phyloP scores from a whole-genome alignment of 805 yeast genomes.

The Nakazawaea holstii region DNA sequence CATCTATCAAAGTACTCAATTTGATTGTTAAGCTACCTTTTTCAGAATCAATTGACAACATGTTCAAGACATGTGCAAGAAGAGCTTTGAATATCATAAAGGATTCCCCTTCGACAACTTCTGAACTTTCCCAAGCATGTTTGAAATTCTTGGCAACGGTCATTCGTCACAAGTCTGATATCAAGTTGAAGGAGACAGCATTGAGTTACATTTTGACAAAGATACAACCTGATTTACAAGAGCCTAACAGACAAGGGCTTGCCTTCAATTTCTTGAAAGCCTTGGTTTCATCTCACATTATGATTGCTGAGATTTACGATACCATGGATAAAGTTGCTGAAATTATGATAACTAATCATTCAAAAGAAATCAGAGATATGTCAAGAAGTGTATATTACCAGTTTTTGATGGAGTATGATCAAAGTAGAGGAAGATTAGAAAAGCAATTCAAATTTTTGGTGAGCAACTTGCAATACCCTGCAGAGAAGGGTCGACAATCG shows the following conservation, averaged over 20 bases:
- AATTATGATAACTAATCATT: constrained; percentile 86
- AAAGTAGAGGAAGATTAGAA: constrained; percentile 78
- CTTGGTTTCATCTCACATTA: constrained; percentile 63
- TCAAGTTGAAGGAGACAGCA: constrained; percentile 64
- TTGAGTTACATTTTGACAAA: constrained; percentile 67
- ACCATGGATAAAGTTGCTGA: constrained; percentile 74
- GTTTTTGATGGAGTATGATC: constrained; percentile 91
- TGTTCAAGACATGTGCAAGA: constrained; percentile 58
- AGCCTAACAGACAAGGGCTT: constrained; percentile 81
- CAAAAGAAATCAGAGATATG: constrained; percentile 75
- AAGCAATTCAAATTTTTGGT: constrained; percentile 79
- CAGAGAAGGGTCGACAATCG: constrained; percentile 82
- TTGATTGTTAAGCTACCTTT: constrained; percentile 59
- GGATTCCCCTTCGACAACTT: constrained; percentile 71
- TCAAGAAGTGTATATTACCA: constrained; percentile 79
- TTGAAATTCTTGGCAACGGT: constrained; percentile 69
- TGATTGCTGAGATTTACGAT: constrained; percentile 87
- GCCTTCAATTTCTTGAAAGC: constrained; percentile 83
- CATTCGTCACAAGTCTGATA: constrained; percentile 61
- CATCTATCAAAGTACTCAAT: constrained; percentile 60
- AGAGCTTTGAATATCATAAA: constrained; percentile 58
- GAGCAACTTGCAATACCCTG: constrained; percentile 75
- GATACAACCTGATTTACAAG: constrained; percentile 82
- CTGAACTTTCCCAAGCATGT: constrained; percentile 76
- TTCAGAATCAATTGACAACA: constrained; percentile 40